Base-by-base conservation (phyloP, 495 filamentous ascomycete species). In the Parmelia sp. region DNA sequence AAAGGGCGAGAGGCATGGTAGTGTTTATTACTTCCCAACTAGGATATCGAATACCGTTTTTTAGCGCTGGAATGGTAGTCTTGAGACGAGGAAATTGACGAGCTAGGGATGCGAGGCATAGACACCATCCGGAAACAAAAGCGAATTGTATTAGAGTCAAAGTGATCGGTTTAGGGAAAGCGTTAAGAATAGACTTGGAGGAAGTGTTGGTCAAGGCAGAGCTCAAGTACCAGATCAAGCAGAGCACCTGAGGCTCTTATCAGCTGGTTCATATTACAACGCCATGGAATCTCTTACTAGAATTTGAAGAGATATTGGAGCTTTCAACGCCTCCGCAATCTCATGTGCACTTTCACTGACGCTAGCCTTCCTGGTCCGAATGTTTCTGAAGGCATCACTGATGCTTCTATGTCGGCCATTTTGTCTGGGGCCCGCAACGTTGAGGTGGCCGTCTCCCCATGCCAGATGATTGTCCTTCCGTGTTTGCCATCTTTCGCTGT, bases 161-260 rank as follows among this genome's bases (percentile, higher is more conserved):
- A 31, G 94, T 99, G 27, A 96, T 87, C 15, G 94, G 95, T 73
- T 89, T 90, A 39, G 90, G 86, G 65, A 97, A 92, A 40, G 92
- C 88, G 69, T 92, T 97, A 63, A 99, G 83, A 71, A 99, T 97
- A 14, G 92, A 88, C 77, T 97, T 97, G 44, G 94, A 97, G 61
- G 95, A 97, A 0, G 92, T 96, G 75, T 97, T 99, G 64, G 94
- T 96, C 66, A 97, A 77, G 58, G 94, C 93, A 35, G 94, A 97
- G 37, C 90, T 91, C 75, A 89, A 81, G 75, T 97, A 99, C 94
- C 94, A 97, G 69, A 91, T 77, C 56, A 90, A 71, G 75, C 92
- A 96, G 42, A 96, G 85, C 45, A 81, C 74, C 91, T 96, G 74
- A 33, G 58, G 61, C 53, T 42, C 29, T 61, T 40, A n/a, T 65